These are phyloP conservation scores for Ogataea pignaliae DNA, from an alignment of 805 yeast genomes.

Conservation along the genomic window DNA sequence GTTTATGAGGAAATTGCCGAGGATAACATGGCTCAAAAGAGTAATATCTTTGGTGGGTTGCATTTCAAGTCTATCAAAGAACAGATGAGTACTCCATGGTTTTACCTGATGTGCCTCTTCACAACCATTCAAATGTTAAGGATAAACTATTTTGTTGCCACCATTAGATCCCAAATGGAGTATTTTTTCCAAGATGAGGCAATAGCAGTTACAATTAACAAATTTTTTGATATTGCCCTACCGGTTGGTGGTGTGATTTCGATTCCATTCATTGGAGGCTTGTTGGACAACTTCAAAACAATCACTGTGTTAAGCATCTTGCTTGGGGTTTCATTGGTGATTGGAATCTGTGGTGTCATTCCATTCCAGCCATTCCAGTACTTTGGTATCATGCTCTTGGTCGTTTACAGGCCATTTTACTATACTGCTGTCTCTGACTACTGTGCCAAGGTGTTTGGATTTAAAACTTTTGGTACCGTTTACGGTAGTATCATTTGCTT, in stretches of 20 bases:
- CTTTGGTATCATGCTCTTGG: conserved; percentile 66
- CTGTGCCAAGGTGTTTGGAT: conserved; percentile 90
- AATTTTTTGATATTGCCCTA: conserved; percentile 77
- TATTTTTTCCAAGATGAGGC: conserved; percentile 54
- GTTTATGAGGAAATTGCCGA: conserved; percentile 66
- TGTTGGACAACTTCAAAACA: conserved; percentile 71
- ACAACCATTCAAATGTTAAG: conserved; percentile 88
- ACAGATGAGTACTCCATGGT: conserved; percentile 64
- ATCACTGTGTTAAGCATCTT: conserved; percentile 52
- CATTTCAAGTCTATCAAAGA: conserved; percentile 47
- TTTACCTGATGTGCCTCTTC: conserved; percentile 67
- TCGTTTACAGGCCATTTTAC: conserved; percentile 83
- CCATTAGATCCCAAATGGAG: conserved; percentile 76
- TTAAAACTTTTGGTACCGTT: conserved; percentile 84
- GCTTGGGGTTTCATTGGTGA: conserved; percentile 47
- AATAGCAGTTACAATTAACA: conserved; percentile 55
- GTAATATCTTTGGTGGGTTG: conserved; percentile 73
- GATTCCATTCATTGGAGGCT: conserved; percentile 79
- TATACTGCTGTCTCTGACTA: conserved; percentile 91
- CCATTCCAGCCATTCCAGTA: conserved; percentile 48
- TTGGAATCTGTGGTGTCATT: conserved; percentile 71
- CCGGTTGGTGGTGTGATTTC: conserved; percentile 87
- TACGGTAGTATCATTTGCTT: conserved; percentile 83
- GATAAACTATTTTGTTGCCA: conserved; percentile 89
- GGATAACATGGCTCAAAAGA: conserved; percentile 41